These are phyloP conservation scores for Apiosordaria backusii DNA, from an alignment of 495 filamentous ascomycete genomes.

Conservation along the genomic window DNA sequence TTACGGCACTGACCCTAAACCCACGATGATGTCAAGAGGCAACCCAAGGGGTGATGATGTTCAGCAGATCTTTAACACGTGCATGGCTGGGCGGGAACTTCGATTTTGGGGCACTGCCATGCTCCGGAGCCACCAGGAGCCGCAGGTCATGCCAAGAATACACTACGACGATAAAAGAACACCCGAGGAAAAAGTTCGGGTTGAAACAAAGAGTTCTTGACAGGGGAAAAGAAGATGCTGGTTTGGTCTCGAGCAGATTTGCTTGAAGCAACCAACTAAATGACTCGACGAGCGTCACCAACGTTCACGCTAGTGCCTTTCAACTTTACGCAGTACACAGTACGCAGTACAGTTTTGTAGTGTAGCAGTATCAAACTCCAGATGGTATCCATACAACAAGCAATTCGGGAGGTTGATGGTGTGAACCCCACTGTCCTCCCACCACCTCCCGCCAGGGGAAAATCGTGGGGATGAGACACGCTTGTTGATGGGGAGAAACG, in stretches of 20 bases:
- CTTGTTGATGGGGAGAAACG: background rate
- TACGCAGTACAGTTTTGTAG: no score
- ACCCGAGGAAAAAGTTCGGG: background rate
- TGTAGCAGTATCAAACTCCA: background rate
- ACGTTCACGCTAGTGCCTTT: background rate
- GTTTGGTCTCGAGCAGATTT: background rate
- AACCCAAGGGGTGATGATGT: background rate
- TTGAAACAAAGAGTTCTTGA: background rate
- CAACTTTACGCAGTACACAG: background rate
- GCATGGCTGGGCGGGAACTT: background rate
- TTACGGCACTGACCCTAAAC: background rate
- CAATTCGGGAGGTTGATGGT: background rate
- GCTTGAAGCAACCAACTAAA: background rate
- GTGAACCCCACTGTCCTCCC: background rate
- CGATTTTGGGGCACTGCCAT: background rate
- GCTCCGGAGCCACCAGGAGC: background rate
- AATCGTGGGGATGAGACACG: background rate
- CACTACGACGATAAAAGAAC: background rate
- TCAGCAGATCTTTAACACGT: background rate
- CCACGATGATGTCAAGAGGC: background rate
- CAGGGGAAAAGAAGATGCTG: background rate
- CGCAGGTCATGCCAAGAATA: background rate
- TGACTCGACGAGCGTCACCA: background rate
- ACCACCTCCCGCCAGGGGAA: background rate
- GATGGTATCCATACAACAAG: background rate